Conservation (phyloP, 2,329 filamentous ascomycete genomes). For the Aspergillus sp. region DNA sequence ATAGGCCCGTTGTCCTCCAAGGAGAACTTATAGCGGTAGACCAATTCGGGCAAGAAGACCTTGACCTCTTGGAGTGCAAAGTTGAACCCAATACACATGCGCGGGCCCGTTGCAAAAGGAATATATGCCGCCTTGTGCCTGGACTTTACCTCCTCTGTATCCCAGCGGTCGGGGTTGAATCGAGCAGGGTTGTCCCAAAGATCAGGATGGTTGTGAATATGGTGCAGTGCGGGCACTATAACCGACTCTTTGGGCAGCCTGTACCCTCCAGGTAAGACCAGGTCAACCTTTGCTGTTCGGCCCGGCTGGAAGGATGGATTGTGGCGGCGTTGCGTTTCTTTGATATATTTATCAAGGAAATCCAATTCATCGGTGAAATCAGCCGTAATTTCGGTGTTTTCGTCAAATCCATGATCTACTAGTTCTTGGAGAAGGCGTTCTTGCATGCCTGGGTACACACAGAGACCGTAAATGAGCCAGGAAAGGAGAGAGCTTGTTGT, state of each 20-base stretch:
- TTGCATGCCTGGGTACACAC: conserved; percentile 58
- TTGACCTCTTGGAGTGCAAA: conserved; percentile 64
- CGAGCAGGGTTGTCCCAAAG: conserved; percentile 59
- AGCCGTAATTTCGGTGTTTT: conserved; percentile 34
- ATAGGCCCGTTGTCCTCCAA: conserved; percentile 52
- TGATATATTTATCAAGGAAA: conserved; percentile 49
- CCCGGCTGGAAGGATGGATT: conserved; percentile 63
- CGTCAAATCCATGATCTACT: conserved; percentile 50
- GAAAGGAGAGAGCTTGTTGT: conserved; percentile 61
- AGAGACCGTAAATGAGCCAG: conserved; percentile 59
- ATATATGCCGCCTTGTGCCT: conserved; percentile 55
- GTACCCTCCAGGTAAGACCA: conserved; percentile 62
- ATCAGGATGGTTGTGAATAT: conserved; percentile 53
- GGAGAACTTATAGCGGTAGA: conserved; percentile 60
- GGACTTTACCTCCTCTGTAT: conserved; percentile 55
- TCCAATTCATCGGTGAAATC: conserved; percentile 48
- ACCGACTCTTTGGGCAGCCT: conserved; percentile 54
- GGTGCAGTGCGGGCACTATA: conserved; percentile 53
- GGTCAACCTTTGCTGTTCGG: conserved; percentile 57
- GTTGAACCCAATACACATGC: conserved; percentile 66
- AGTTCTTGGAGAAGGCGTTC: conserved; percentile 61
- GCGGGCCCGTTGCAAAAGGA: conserved; percentile 60
- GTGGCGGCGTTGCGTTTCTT: conserved; percentile 61
- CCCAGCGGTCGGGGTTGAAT: conserved; percentile 64
- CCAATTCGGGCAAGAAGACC: conserved; percentile 55